Conservation (phyloP, 1,284 basidiomycete species). For the Exobasidium rhododendri region DNA sequence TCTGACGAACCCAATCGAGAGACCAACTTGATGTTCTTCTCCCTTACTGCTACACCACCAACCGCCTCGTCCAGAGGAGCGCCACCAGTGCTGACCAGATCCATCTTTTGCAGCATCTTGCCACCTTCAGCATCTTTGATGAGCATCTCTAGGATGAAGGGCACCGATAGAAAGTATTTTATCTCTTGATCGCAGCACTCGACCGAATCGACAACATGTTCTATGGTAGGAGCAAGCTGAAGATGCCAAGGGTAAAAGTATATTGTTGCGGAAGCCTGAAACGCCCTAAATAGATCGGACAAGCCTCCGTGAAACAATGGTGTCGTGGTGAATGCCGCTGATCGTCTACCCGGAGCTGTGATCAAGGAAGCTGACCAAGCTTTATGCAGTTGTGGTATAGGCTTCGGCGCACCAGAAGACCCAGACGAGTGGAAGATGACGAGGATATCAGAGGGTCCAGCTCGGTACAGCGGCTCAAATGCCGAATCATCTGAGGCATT, state of each 20-base stretch:
- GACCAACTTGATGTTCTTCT: slow-evolving; percentile 61
- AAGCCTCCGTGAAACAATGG: slow-evolving; percentile 59
- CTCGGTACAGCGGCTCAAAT: slow-evolving; percentile 7
- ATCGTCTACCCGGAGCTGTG: slow-evolving; percentile 29
- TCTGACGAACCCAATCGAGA: slow-evolving; percentile 62
- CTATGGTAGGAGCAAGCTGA: slow-evolving; percentile 44
- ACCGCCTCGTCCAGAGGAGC: slow-evolving; percentile 58
- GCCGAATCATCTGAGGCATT: no score
- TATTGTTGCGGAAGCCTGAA: slow-evolving; percentile 50
- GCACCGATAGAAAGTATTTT: slow-evolving; percentile 56
- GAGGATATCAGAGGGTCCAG: slow-evolving; percentile 55
- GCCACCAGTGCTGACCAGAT: slow-evolving; percentile 61
- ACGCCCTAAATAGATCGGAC: slow-evolving; percentile 56
- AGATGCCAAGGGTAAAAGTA: slow-evolving; percentile 18
- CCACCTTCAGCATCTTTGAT: slow-evolving; percentile 58
- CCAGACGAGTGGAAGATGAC: slow-evolving; percentile 67
- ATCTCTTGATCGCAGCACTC: slow-evolving; percentile 31
- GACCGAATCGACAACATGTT: slow-evolving; percentile 50
- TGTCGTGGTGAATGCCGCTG: slow-evolving; percentile 57
- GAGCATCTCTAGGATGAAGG: slow-evolving; percentile 60
- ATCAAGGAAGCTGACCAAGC: slow-evolving; percentile 36
- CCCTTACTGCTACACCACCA: slow-evolving; percentile 61
- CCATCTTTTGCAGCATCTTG: slow-evolving; percentile 59
- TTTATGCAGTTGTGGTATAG: slow-evolving; percentile 46
- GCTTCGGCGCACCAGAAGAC: slow-evolving; percentile 61